phyloP scores from a whole-genome alignment of 768 basidiomycete genomes.

The Galerina marginata region DNA sequence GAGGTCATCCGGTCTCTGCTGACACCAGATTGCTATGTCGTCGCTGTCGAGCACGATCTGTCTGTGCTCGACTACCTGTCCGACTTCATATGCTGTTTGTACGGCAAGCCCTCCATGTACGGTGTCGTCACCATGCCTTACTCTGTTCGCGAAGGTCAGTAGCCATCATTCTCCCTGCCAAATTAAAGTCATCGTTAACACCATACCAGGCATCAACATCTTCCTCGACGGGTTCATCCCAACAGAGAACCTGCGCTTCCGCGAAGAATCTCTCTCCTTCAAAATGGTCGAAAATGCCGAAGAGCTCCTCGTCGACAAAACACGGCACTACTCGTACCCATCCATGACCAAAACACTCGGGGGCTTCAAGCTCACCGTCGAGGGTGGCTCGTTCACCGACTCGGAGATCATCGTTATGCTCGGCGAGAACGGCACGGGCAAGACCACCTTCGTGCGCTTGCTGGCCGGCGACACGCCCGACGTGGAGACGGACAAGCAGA shows the following conservation, averaged over 20 bases:
- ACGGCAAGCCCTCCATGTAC: conserved; percentile 97
- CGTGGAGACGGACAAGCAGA: conserved; percentile 78
- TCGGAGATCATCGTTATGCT: conserved; percentile 99
- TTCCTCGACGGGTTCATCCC: conserved; percentile 99
- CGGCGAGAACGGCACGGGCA: conserved; percentile 99
- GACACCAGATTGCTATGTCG: conserved; percentile 85
- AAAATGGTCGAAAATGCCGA: conserved; percentile 98
- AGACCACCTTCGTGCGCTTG: conserved; percentile 96
- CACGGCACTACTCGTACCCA: conserved; percentile 90
- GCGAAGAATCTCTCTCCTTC: conserved; percentile 93
- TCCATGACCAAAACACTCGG: conserved; percentile 98
- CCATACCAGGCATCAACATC: conserved; percentile 88
- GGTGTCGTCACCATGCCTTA: conserved; percentile 99
- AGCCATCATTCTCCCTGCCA: neutral
- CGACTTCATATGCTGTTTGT: conserved; percentile 97
- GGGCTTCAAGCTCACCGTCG: conserved; percentile 92
- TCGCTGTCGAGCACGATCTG: conserved; percentile 98
- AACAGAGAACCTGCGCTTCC: conserved; percentile 97
- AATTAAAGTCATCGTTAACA: conserved; percentile 1
- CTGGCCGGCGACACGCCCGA: conserved; percentile 95
- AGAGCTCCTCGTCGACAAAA: conserved; percentile 85
- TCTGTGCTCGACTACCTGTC: conserved; percentile 98
- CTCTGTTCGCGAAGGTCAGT: conserved; percentile 92
- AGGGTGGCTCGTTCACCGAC: conserved; percentile 92
- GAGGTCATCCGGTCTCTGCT: conserved; percentile 92